These are phyloP conservation scores for Globisporangium abappressorium DNA, from an alignment of 352 stramenopile genomes.

Conservation along the genomic window DNA sequence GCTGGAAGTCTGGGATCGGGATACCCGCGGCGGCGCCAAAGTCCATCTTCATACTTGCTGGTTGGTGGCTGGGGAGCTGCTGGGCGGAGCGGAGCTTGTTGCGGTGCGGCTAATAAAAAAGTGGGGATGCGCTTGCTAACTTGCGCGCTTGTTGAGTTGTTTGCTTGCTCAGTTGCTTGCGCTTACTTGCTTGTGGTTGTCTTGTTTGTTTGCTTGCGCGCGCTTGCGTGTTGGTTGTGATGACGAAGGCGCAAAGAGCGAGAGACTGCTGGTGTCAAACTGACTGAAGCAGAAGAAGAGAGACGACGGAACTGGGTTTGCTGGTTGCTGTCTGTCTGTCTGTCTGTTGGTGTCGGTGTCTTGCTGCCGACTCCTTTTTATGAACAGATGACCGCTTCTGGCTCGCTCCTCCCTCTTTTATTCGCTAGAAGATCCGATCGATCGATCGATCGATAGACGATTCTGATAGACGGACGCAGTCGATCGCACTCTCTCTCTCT, in stretches of 20 bases:
- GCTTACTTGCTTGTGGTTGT: neutral
- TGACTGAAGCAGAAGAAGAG: constrained; percentile 8
- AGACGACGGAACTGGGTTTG: constrained; percentile 1
- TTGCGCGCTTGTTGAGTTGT: constrained; percentile 6
- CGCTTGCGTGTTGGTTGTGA: constrained; percentile 6
- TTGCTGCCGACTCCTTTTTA: constrained; percentile 10
- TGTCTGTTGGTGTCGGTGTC: constrained; percentile 1
- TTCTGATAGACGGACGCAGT: constrained; percentile 1
- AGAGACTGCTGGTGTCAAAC: constrained; percentile 6
- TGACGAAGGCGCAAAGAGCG: constrained; percentile 1
- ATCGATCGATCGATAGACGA: constrained; percentile 1
- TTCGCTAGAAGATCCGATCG: neutral
- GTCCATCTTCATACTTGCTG: constrained; percentile 16
- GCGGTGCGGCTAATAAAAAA: constrained; percentile 6
- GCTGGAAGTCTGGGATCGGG: constrained; percentile 5
- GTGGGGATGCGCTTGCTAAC: constrained; percentile 6
- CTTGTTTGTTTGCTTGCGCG: neutral
- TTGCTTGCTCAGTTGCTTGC: neutral
- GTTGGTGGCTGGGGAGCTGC: neutral
- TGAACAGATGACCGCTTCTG: constrained; percentile 11
- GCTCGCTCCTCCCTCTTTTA: constrained; percentile 5
- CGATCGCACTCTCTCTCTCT: neutral
- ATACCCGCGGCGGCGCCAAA: constrained; percentile 8
- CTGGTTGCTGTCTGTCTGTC: neutral
- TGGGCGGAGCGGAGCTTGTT: neutral